These are phyloP conservation scores for Hemerocallis citrina DNA, from an alignment of 106 monocot genomes.

Conservation along the genomic window DNA sequence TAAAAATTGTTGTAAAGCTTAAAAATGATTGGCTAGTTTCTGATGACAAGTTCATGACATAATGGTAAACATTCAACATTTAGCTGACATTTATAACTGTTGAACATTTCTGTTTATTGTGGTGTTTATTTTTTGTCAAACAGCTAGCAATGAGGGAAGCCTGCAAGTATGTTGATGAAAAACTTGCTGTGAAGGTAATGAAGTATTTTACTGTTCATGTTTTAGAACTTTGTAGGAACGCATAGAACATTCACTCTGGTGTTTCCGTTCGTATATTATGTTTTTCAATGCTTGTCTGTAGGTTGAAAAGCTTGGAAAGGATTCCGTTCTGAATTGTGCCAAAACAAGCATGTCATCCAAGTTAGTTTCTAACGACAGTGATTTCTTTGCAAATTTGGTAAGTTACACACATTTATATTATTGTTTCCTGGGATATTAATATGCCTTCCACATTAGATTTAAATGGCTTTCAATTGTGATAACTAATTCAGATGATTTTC, in stretches of 20 bases:
- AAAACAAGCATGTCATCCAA: slow-evolving; percentile 99
- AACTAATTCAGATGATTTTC: too few species aligned
- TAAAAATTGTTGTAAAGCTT: too few species aligned
- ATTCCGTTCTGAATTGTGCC: slow-evolving; percentile 87
- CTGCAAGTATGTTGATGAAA: slow-evolving; percentile 96
- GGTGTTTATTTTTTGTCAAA: slow-evolving; percentile 6
- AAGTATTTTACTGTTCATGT: not conserved
- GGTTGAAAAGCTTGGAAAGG: slow-evolving; percentile 98
- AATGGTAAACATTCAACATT: not conserved
- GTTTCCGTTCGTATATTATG: not conserved
- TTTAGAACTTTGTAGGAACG: not conserved
- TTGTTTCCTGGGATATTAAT: too few species aligned
- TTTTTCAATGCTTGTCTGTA: slow-evolving; percentile 18
- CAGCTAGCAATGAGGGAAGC: slow-evolving; percentile 99
- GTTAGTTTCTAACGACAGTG: slow-evolving; percentile 74
- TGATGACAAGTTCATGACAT: not conserved
- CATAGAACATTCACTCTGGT: not conserved
- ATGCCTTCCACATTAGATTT: too few species aligned
- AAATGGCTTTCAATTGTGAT: too few species aligned
- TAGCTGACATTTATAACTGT: not conserved
- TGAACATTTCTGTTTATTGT: not conserved
- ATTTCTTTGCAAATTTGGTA: slow-evolving; percentile 94
- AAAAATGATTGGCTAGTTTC: not conserved
- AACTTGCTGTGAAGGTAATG: slow-evolving; percentile 80
- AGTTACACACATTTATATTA: slow-evolving; percentile 8